phyloP scores from a whole-genome alignment of 2,329 filamentous ascomycete species.

The Ophiostoma sp. region DNA sequence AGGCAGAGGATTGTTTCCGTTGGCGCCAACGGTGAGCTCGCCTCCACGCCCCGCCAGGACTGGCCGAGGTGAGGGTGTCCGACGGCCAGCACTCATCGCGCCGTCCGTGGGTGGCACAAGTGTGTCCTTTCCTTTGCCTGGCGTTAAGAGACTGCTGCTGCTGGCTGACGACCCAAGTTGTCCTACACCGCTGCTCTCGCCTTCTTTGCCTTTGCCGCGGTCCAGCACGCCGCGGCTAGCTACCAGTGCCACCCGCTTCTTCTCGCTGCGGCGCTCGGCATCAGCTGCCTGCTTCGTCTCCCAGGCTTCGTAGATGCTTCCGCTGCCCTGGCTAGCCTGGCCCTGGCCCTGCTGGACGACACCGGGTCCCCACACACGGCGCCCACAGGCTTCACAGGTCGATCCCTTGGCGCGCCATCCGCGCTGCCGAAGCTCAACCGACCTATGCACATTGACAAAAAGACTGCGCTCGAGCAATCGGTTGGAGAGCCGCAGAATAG shows the following conservation, averaged over 20 bases:
- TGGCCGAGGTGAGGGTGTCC: constrained; percentile 19
- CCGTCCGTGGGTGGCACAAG: constrained; percentile 9
- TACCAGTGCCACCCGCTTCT: constrained; percentile 19
- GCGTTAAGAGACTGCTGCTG: constrained; percentile 24
- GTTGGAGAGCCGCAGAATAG: constrained; percentile 78
- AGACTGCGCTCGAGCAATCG: constrained; percentile 81
- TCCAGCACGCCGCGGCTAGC: constrained; percentile 30
- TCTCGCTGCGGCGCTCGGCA: constrained; percentile 38
- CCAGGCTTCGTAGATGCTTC: constrained; percentile 74
- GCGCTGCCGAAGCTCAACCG: constrained; percentile 67
- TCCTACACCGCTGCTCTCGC: background rate
- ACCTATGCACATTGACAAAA: constrained; percentile 74
- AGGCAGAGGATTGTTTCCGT: background rate
- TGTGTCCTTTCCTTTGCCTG: constrained; percentile 43
- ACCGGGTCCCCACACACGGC: constrained; percentile 82
- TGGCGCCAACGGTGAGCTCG: background rate
- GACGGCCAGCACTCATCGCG: background rate
- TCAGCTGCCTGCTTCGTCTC: constrained; percentile 54
- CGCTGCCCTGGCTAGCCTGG: background rate
- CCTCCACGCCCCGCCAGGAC: background rate
- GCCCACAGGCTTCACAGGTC: constrained; percentile 79
- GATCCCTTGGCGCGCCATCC: constrained; percentile 88
- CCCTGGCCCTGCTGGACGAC: constrained; percentile 51
- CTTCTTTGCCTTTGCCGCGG: constrained; percentile 37
- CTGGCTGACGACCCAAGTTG: constrained; percentile 11